phyloP scores from a whole-genome alignment of 495 filamentous ascomycete genomes.

The Rostrohypoxylon terebratum region DNA sequence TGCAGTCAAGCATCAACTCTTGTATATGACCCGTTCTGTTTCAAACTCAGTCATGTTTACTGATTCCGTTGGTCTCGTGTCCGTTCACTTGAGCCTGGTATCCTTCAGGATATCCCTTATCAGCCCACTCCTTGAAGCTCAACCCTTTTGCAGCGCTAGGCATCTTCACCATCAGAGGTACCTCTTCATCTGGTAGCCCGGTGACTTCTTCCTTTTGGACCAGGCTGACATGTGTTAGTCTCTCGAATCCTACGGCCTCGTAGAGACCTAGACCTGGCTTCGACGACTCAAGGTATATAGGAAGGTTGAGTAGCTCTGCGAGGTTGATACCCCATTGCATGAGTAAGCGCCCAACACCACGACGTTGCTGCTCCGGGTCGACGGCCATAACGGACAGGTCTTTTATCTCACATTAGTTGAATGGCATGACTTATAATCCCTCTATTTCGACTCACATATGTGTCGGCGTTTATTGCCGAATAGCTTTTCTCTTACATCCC shows the following conservation, averaged over 20 bases:
- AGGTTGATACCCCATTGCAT: conserved; percentile 59
- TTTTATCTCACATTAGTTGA: conserved; percentile 29
- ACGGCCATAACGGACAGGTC: conserved; percentile 52
- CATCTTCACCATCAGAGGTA: conserved; percentile 41
- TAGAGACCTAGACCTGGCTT: conserved; percentile 57
- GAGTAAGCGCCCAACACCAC: conserved; percentile 54
- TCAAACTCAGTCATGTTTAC: neutral
- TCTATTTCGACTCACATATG: conserved; percentile 49
- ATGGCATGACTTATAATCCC: neutral
- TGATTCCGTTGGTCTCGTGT: neutral
- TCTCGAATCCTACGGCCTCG: conserved; percentile 40
- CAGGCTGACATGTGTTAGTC: conserved; percentile 33
- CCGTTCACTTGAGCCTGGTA: conserved; percentile 19
- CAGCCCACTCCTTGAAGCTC: conserved; percentile 40
- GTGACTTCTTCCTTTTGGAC: conserved; percentile 41
- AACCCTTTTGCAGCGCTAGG: conserved; percentile 33
- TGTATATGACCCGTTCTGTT: neutral
- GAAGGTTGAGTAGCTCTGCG: conserved; percentile 55
- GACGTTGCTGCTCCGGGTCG: conserved; percentile 53
- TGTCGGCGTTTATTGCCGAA: conserved; percentile 42
- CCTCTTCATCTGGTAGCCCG: conserved; percentile 32
- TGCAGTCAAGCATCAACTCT: neutral
- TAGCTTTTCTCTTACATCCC: conserved; percentile 50
- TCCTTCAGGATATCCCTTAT: conserved; percentile 25
- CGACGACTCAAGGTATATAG: conserved; percentile 58